phyloP scores from a whole-genome alignment of 345 rosid genomes.

The Salix dunnii region DNA sequence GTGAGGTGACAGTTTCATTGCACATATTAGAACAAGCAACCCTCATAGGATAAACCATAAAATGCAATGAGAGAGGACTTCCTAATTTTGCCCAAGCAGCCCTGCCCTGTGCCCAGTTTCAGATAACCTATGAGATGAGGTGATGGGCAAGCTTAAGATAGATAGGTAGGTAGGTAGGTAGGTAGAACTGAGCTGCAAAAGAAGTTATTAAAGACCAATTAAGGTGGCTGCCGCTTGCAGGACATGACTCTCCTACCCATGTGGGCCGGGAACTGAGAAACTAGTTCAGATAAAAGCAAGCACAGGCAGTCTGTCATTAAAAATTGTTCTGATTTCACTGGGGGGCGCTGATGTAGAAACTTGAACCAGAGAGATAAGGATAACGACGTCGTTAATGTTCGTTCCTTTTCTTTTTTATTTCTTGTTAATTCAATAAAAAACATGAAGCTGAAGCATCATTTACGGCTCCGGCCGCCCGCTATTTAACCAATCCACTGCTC shows the following conservation, averaged over 20 bases:
- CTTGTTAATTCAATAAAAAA: neutral
- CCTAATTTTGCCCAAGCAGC: neutral
- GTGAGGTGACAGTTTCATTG: slow-evolving; percentile 18
- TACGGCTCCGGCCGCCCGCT: neutral
- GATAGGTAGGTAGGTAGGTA: neutral
- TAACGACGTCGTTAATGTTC: neutral
- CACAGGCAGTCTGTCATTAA: neutral
- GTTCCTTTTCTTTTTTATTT: neutral
- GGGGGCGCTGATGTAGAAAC: neutral
- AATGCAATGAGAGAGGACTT: neutral
- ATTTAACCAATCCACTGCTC: neutral
- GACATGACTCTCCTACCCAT: neutral
- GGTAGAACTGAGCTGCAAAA: neutral
- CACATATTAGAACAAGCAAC: neutral
- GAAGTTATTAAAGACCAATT: neutral
- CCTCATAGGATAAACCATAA: neutral
- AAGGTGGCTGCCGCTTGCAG: neutral
- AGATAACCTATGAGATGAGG: neutral
- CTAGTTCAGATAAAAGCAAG: neutral
- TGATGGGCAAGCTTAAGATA: neutral
- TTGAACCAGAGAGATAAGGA: neutral
- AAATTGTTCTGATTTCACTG: neutral
- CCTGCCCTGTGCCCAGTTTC: neutral
- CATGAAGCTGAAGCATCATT: neutral
- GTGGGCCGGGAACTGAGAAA: neutral